A percentile compares a stretch with the other conserved stretches of the same genome.
Conservation (phyloP, 2,329 filamentous ascomycete genomes). For the Atkinsonella texensis region DNA sequence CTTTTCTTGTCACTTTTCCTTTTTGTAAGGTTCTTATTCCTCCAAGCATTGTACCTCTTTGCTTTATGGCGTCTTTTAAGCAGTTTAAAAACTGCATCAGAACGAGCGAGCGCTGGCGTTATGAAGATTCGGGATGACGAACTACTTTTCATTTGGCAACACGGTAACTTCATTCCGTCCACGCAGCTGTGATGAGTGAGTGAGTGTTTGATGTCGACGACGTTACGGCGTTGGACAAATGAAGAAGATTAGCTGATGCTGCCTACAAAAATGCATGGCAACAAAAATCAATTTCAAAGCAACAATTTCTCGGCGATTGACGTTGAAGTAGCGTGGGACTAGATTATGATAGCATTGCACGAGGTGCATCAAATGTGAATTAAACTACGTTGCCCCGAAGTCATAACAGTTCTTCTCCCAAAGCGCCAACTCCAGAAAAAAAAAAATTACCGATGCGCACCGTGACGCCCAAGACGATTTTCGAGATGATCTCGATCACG, state of each 20-base stretch:
- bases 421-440: no score
- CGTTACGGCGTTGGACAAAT: not conserved
- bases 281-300: not conserved
- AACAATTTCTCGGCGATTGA: not conserved
- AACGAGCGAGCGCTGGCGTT: constrained; percentile 7
- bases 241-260: not conserved
- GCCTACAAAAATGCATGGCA: not conserved
- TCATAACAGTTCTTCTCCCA: no score
- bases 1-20: constrained; percentile 2
- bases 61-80: constrained; percentile 15
- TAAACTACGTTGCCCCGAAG: not conserved
- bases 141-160: not conserved
- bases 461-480: no score
- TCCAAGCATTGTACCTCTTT: not conserved
- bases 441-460: no score
- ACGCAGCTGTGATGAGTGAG: constrained; percentile 1
- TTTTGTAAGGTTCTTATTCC: not conserved
- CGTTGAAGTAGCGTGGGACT: not conserved
- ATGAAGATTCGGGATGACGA: constrained; percentile 2
- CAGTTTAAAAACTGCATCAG: not conserved
- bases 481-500: no score
- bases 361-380: not conserved
- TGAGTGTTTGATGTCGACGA: not conserved
- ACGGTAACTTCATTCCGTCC: not conserved
- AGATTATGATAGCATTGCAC: not conserved